Conservation (phyloP, 208 protist species). For the Tritrichomonas musculus region DNA sequence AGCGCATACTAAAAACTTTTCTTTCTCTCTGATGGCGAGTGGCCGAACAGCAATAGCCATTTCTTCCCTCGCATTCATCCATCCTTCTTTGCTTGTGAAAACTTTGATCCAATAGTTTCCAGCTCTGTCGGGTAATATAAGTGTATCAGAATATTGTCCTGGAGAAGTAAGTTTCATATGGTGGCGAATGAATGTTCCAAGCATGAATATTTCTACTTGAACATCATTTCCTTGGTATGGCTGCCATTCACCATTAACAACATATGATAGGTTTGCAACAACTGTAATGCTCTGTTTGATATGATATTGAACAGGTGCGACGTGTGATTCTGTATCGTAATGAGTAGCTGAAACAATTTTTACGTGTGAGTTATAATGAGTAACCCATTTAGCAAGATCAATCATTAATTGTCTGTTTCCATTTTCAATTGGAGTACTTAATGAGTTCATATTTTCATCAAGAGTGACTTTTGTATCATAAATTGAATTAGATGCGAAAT, state of each 20-base stretch:
- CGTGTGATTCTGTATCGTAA: not conserved
- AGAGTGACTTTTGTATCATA: not conserved
- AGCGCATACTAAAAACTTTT: not conserved
- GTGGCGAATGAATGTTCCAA: not conserved
- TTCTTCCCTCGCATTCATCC: not conserved
- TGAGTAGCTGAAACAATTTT: not conserved
- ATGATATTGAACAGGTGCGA: not conserved
- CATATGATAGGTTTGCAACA: not conserved
- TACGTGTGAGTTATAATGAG: not conserved
- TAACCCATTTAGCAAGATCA: not conserved
- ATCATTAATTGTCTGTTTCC: not conserved
- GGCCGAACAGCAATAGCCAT: conserved; percentile 18
- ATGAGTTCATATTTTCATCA: not conserved
- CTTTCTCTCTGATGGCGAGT: conserved; percentile 23
- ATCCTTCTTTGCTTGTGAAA: not conserved
- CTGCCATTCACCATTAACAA: not conserved
- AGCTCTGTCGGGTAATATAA: not conserved
- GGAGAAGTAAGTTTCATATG: not conserved
- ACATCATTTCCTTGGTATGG: not conserved
- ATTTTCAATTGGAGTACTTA: not conserved
- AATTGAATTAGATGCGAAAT: not conserved
- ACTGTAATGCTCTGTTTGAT: not conserved
- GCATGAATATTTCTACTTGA: conserved; percentile 23
- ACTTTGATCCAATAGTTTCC: conserved; percentile 21
- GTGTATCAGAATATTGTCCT: not conserved